Evolutionary conservation across 768 basidiomycete genomes (phyloP), one percentile per base, ranked within the genome.

Genomic region (Lactarius sp.): DNA sequence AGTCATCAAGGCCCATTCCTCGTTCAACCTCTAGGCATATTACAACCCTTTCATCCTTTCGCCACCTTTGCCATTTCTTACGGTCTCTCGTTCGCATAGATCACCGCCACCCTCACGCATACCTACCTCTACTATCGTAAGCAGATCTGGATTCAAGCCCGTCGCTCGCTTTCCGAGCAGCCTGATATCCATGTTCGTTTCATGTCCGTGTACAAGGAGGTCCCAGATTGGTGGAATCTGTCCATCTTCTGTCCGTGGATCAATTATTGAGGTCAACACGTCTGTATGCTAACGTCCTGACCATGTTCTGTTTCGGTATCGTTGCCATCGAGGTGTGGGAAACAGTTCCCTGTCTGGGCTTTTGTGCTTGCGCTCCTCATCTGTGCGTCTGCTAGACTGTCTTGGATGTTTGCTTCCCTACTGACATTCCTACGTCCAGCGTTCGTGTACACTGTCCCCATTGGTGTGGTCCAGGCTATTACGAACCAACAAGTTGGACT

Each of bases 61-160:
- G 22, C 22, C 27, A 86, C 87, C 0, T 92, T 92, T 70, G 86
- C 91, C 14, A 75, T 92, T 41, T 81, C 85, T n/a, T 94, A 92
- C 69, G 90, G 86, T 27, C 77, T 92, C 3, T 44, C 42, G 7
- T 44, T 44, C 6, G 42, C 42, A 5, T 44, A 4, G 37, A 86
- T 92, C 71, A 88, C 90, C 0, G 81, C 90, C 0, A 88, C 87
- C 2, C 71, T 90, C 65, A 83, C 79, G 37, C 92, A 94, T 68
- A 82, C 88, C 1, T 73, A 79, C 73, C 77, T 92, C 49, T 90
- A 81, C 74, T 89, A 85, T 80, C 83, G 88, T 67, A 87, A 89
- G 71, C 88, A 90, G 71, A 88, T 92, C 58, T 86, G 82, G 84
- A 75, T 73, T 0, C 90, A 91, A 72, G 75, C 85, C 34, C 84